These are phyloP conservation scores for Dactylella cylindrospora DNA, from an alignment of 2,329 filamentous ascomycete genomes.

Conservation along the genomic window DNA sequence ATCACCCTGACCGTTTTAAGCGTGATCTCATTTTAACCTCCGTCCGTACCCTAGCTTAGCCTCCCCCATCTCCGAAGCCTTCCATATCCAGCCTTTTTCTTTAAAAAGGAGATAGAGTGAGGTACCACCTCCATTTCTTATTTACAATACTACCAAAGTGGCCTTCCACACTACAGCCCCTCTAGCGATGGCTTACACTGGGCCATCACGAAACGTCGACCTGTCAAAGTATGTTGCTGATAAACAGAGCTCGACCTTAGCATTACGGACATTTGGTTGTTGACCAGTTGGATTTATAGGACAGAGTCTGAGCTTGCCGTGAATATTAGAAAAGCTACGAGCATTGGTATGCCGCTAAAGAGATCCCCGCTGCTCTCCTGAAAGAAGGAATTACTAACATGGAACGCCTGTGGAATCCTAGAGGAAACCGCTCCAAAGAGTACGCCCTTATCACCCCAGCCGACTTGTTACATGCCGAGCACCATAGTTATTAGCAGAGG, in stretches of 20 bases:
- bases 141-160: no score
- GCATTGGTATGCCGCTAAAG: slow-evolving; percentile 53
- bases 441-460: slow-evolving; percentile 50
- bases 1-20: no score
- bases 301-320: slow-evolving; percentile 69
- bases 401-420: slow-evolving; percentile 50
- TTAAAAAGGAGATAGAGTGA: no score
- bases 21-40: slow-evolving; percentile 12
- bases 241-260: not conserved
- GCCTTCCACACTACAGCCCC: no score
- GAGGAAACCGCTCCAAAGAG: slow-evolving; percentile 70
- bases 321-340: slow-evolving; percentile 71
- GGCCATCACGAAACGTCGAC: slow-evolving; percentile 43
- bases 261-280: not conserved
- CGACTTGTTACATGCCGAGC: no score
- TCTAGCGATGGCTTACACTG: slow-evolving; percentile 35
- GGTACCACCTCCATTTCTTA: no score
- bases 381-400: slow-evolving; percentile 9
- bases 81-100: slow-evolving; percentile 7
- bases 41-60: slow-evolving; percentile 9
- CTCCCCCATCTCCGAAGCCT: no score
- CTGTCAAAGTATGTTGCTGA: slow-evolving; percentile 30
- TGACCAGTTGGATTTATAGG: slow-evolving; percentile 52
- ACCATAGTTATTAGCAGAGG: slow-evolving; percentile 1
- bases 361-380: not conserved